A percentile compares a stretch with the other conserved stretches of the same genome.
Conservation (phyloP, 2,329 filamentous ascomycete genomes). For the Colletotrichum nymphaeae region DNA sequence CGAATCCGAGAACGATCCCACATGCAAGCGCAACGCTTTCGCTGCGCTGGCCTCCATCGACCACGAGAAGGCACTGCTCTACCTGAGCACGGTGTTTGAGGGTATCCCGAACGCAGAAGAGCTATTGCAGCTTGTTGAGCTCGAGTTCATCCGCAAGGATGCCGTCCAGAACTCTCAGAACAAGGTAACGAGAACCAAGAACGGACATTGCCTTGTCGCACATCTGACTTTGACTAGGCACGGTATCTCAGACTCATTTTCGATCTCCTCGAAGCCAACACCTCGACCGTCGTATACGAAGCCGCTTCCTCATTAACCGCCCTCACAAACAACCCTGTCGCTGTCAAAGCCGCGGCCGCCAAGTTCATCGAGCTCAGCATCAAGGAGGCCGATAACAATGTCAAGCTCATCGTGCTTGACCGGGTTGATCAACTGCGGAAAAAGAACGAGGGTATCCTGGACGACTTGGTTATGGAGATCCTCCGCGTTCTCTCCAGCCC, state of each 20-base stretch:
- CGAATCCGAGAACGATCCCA: conserved; percentile 89
- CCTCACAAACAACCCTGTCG: conserved; percentile 95
- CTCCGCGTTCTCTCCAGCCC: conserved; percentile 93
- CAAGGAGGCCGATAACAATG: conserved; percentile 98
- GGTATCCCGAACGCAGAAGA: conserved; percentile 95
- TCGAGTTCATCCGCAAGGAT: conserved; percentile 98
- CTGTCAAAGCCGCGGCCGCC: conserved; percentile 93
- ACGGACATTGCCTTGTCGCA: not conserved
- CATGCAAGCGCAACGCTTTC: conserved; percentile 98
- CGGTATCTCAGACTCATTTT: conserved; percentile 95
- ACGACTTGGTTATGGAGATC: conserved; percentile 97
- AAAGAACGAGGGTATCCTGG: conserved; percentile 90
- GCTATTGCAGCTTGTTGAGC: conserved; percentile 89
- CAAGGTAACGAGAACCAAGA: conserved; percentile 69
- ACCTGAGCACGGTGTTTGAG: conserved; percentile 90
- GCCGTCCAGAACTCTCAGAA: conserved; percentile 94
- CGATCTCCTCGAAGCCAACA: conserved; percentile 90
- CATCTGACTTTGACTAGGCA: conserved; percentile 62
- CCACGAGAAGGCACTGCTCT: conserved; percentile 91
- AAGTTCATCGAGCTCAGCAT: conserved; percentile 98
- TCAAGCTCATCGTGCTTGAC: conserved; percentile 97
- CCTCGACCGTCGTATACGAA: conserved; percentile 97
- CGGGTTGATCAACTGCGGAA: conserved; percentile 88
- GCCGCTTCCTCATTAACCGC: conserved; percentile 94
- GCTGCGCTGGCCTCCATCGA: conserved; percentile 90